A percentile compares a stretch with the other conserved stretches of the same genome.
These are phyloP conservation scores for Vitis amurensis DNA, from an alignment of 164 flowering plant species.

Conservation along the genomic window DNA sequence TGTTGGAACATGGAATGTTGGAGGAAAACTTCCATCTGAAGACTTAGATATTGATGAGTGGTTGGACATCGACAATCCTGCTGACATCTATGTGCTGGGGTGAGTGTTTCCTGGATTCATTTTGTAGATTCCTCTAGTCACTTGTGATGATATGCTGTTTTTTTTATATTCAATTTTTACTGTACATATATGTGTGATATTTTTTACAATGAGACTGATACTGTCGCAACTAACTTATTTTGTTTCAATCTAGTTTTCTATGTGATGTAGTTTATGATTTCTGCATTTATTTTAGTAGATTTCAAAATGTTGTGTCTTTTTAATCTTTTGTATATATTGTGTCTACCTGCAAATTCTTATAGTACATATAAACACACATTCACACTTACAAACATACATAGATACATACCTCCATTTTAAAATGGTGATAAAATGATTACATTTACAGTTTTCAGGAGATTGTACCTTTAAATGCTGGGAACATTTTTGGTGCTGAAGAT, in stretches of 20 bases:
- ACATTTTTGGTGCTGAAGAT: conserved; percentile 90
- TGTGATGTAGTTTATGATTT: not conserved
- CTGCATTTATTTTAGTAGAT: too few relatives aligned
- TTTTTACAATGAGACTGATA: too few relatives aligned
- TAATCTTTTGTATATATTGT: too few relatives aligned
- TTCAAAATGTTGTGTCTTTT: too few relatives aligned
- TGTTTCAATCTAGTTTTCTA: not conserved
- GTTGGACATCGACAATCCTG: conserved; percentile 70
- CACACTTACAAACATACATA: too few relatives aligned
- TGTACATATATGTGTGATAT: not conserved
- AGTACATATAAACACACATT: too few relatives aligned
- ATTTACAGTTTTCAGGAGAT: conserved; percentile 84
- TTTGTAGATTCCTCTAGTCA: not conserved
- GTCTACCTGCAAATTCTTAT: too few relatives aligned
- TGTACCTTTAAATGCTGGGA: conserved; percentile 95
- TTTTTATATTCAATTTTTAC: not conserved
- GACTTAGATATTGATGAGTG: conserved; percentile 80
- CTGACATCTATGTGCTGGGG: conserved; percentile 97
- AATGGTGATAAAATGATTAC: conserved; percentile 1
- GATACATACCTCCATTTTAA: not conserved
- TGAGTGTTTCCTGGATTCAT: conserved; percentile 25
- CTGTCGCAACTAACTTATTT: not conserved
- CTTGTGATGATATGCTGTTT: not conserved
- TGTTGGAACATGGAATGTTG: conserved; percentile 95
- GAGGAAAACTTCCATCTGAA: conserved; percentile 81